phyloP scores from a whole-genome alignment of 805 yeast species.

The Yarrowia keelungensis region DNA sequence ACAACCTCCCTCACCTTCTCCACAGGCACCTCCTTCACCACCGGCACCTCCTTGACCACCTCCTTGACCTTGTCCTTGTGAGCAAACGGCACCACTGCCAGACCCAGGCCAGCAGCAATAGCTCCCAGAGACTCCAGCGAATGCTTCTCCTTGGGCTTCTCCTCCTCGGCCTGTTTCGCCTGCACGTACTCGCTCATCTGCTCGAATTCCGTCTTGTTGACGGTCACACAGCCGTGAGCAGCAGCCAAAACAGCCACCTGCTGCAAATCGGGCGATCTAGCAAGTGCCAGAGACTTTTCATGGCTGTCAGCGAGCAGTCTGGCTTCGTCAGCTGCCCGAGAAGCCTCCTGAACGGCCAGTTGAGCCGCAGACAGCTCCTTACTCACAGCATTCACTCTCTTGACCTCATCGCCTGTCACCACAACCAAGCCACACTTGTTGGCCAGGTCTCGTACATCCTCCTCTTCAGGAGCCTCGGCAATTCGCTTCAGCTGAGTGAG shows the following conservation, averaged over 20 bases:
- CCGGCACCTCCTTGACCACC: background rate
- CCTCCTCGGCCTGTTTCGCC: constrained; percentile 10
- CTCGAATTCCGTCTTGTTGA: constrained; percentile 14
- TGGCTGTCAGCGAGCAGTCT: background rate
- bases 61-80: constrained; percentile 15
- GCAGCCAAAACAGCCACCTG: constrained; percentile 23
- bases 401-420: background rate
- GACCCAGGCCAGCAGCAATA: constrained; percentile 34
- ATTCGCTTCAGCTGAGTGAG: constrained; percentile 28
- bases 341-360: background rate
- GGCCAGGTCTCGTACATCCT: constrained; percentile 16
- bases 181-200: constrained; percentile 27
- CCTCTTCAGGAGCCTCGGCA: constrained; percentile 16
- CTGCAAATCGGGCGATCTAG: constrained; percentile 16
- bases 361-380: constrained; percentile 1
- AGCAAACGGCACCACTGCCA: constrained; percentile 23
- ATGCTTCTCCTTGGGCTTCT: constrained; percentile 11
- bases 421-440: constrained; percentile 8
- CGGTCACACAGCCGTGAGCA: constrained; percentile 15
- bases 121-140: constrained; percentile 26
- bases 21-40: constrained; percentile 34
- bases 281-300: constrained; percentile 8
- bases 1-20: background rate
- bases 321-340: background rate
- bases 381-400: background rate